A percentile compares a stretch with the other conserved stretches of the same genome.
Evolutionary conservation across 768 basidiomycete genomes (phyloP).

Genomic region (Termitomyces sp.): DNA sequence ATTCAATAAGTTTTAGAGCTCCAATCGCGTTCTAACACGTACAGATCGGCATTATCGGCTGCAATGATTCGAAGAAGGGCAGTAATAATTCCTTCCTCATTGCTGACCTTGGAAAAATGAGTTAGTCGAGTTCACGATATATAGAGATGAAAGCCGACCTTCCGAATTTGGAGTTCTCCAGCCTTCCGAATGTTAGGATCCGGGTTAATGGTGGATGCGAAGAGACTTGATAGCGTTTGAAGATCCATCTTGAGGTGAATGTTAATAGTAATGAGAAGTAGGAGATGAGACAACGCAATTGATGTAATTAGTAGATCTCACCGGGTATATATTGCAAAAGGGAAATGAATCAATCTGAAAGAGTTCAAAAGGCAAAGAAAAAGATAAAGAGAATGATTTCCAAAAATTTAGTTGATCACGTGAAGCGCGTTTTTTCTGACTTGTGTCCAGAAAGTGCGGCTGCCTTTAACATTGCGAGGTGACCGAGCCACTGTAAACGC

Average conservation of each 20-base stretch:
- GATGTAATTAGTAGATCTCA: slow-evolving; percentile 1
- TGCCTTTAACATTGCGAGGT: no score
- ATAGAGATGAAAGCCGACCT: slow-evolving; percentile 37
- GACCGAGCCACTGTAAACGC: no score
- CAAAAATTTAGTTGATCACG: slow-evolving; percentile 15
- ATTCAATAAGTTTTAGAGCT: background rate
- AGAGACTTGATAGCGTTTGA: slow-evolving; percentile 70
- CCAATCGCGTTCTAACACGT: slow-evolving; percentile 37
- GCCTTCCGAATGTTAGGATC: slow-evolving; percentile 86
- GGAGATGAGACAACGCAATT: background rate
- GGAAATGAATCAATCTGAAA: slow-evolving; percentile 1
- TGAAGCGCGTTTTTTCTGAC: slow-evolving; percentile 7
- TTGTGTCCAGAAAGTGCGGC: no score
- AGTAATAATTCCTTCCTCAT: slow-evolving; percentile 78
- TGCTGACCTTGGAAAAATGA: slow-evolving; percentile 48
- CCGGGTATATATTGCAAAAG: slow-evolving; percentile 14
- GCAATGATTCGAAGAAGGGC: slow-evolving; percentile 83
- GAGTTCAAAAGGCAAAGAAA: background rate
- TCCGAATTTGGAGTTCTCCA: slow-evolving; percentile 83
- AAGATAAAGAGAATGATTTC: slow-evolving; percentile 6
- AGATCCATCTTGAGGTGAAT: slow-evolving; percentile 50
- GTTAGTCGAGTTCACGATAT: slow-evolving; percentile 5
- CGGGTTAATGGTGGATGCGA: slow-evolving; percentile 72
- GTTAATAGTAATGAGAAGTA: background rate
- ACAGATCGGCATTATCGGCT: slow-evolving; percentile 72